Evolutionary conservation across 768 basidiomycete species (phyloP), one percentile per base, ranked within the genome.

Genomic region (Amanita jacksonii): DNA sequence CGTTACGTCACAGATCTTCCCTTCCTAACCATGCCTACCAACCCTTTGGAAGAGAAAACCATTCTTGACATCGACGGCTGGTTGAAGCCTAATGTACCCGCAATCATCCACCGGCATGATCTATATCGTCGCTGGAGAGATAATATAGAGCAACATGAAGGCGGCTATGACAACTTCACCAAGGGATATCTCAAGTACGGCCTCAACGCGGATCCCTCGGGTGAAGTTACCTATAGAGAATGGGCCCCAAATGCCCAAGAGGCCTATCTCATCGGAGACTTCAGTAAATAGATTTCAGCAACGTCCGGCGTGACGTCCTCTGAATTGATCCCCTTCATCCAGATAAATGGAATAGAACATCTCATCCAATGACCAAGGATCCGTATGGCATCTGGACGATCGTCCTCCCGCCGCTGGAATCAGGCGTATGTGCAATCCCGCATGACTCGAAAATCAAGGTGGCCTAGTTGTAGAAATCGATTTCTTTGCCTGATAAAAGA

Each of bases 371-470:
- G 91, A 79, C 65, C 49, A 88, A 77, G 66, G 69, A 91, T 55
- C 55, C 76, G 9, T 98, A 76, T 58, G 96, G 96, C 31, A 75
- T 96, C 15, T 99, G 89, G 85, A 86, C 90, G 61, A 79, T 91
- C 40, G 73, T 67, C 25, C 47, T 98, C 2, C 82, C 85, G 18
- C 76, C 91, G 10, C 66, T 67, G 13, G 61, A 73, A 43, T 63
- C 72, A 4, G 91, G 90, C 4, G 66, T 70, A 36, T 85, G 85
- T 55, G 82, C 82, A 12, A 94, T 99, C 53, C 81, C 85, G 16
- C 96, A 99, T 61, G 89, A 97, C 62, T 85, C 88, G 38, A 98
- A 96, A 68, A 52, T 99, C 59, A 99, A 99, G 72, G 92, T 85
- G 45, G 43, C 68, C 49, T 38, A n/a, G 5, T 8, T 25, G 27